A percentile compares a stretch with the other conserved stretches of the same genome.
Evolutionary conservation across 768 basidiomycete species (phyloP).

Genomic region (Coprinellus micaceus): DNA sequence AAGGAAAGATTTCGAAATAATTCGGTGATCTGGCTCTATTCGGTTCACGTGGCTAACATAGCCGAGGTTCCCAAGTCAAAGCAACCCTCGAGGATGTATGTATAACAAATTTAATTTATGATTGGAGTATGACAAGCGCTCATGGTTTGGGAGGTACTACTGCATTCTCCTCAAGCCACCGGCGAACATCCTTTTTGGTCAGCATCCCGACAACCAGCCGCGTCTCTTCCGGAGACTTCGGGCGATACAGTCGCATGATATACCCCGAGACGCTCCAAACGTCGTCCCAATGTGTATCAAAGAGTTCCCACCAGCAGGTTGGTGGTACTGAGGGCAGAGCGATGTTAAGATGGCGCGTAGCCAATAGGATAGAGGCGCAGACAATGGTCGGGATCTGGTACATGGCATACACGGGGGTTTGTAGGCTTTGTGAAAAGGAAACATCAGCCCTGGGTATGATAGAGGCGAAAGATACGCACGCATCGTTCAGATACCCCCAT

Average conservation of each 20-base stretch:
- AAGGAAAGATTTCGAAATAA: background rate
- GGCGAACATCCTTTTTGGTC: slow-evolving; percentile 74
- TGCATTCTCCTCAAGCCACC: slow-evolving; percentile 68
- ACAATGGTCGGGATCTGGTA: slow-evolving; percentile 90
- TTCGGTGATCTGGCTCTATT: background rate
- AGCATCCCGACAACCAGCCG: slow-evolving; percentile 54
- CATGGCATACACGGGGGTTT: slow-evolving; percentile 88
- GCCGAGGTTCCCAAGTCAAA: background rate
- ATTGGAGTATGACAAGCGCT: too few relatives aligned
- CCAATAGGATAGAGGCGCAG: slow-evolving; percentile 81
- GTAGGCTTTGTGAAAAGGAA: slow-evolving; percentile 53
- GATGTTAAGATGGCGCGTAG: slow-evolving; percentile 67
- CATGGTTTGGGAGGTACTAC: background rate
- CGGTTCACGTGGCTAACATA: background rate
- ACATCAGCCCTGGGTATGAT: background rate
- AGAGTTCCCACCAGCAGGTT: slow-evolving; percentile 89
- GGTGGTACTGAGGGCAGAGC: slow-evolving; percentile 69
- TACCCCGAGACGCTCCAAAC: slow-evolving; percentile 82
- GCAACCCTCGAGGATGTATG: too few relatives aligned
- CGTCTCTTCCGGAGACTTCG: slow-evolving; percentile 44
- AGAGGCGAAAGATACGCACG: slow-evolving; percentile 50
- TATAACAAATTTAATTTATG: too few relatives aligned
- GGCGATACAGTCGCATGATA: slow-evolving; percentile 76
- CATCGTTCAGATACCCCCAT: slow-evolving; percentile 96
- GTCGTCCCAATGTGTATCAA: slow-evolving; percentile 89